A percentile compares a stretch with the other conserved stretches of the same genome.
Conservation (phyloP, 306 rosid genomes). For the Lagenaria siceraria region DNA sequence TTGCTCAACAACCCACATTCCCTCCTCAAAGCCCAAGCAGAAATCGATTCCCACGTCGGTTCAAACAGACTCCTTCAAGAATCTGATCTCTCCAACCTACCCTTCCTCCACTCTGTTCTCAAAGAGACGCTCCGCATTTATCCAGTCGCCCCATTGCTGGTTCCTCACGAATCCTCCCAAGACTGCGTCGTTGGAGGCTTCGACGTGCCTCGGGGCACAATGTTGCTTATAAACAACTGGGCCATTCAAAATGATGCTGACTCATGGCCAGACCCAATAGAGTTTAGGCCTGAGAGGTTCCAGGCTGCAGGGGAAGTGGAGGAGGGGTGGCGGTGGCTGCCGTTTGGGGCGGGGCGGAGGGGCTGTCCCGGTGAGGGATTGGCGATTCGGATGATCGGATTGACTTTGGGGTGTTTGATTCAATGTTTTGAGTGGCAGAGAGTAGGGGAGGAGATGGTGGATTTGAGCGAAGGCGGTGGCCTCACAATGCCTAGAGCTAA, state of each 20-base stretch:
- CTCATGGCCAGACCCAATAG: conserved; percentile 19
- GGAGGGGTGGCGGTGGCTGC: conserved; percentile 8
- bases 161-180: conserved; percentile 26
- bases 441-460: conserved; percentile 5
- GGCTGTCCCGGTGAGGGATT: conserved; percentile 19
- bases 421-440: conserved; percentile 29
- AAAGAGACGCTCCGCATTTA: conserved; percentile 31
- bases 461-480: conserved; percentile 17
- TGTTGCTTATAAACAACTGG: conserved; percentile 30
- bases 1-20: conserved; percentile 17
- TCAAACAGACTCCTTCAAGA: conserved; percentile 13
- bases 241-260: conserved; percentile 25
- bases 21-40: conserved; percentile 9
- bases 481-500: conserved; percentile 14
- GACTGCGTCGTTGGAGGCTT: conserved; percentile 26
- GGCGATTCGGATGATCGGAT: conserved; percentile 9
- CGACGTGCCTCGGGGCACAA: conserved; percentile 28
- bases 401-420: conserved; percentile 11
- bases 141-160: conserved; percentile 18
- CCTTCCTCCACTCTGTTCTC: conserved; percentile 11
- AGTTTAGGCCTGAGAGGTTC: conserved; percentile 35
- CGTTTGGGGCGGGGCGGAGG: conserved; percentile 26
- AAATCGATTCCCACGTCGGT: conserved; percentile 6
- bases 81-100: conserved; percentile 16
- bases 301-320: neutral